These are phyloP conservation scores for Planoprotostelium fungivorum DNA, from an alignment of 78 protist genomes.

Conservation along the genomic window DNA sequence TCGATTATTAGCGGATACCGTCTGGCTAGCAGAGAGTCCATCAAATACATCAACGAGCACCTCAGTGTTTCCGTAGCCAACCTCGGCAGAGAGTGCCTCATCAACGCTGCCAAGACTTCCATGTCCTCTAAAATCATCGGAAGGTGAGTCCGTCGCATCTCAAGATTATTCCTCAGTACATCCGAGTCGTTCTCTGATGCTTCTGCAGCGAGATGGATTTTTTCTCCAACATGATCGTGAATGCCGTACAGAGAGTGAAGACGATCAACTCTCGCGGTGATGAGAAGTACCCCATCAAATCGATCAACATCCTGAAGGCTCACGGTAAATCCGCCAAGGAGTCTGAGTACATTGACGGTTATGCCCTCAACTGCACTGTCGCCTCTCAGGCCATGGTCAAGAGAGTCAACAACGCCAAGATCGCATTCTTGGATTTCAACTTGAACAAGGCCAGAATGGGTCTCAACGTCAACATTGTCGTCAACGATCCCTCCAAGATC, in stretches of 20 bases:
- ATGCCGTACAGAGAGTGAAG: constrained; percentile 89
- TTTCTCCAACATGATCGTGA: constrained; percentile 91
- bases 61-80: constrained; percentile 50
- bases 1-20: constrained; percentile 95
- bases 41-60: constrained; percentile 76
- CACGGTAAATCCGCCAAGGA: constrained; percentile 92
- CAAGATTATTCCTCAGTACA: too few species aligned
- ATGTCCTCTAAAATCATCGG: constrained; percentile 96
- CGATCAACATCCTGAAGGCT: constrained; percentile 92
- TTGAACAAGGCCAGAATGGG: constrained; percentile 78
- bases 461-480: constrained; percentile 85
- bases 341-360: constrained; percentile 79
- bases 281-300: constrained; percentile 86
- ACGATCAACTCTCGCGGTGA: constrained; percentile 67
- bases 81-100: constrained; percentile 83
- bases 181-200: neutral
- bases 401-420: constrained; percentile 82
- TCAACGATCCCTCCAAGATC: constrained; percentile 88
- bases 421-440: constrained; percentile 96
- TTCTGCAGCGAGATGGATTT: constrained; percentile 72
- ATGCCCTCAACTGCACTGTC: constrained; percentile 87
- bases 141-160: neutral
- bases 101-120: constrained; percentile 94
- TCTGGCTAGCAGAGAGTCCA: constrained; percentile 88
- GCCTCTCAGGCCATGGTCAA: constrained; percentile 96